These are phyloP conservation scores for Stenogyne calaminthoides DNA, from an alignment of 305 asterid species.

Conservation along the genomic window DNA sequence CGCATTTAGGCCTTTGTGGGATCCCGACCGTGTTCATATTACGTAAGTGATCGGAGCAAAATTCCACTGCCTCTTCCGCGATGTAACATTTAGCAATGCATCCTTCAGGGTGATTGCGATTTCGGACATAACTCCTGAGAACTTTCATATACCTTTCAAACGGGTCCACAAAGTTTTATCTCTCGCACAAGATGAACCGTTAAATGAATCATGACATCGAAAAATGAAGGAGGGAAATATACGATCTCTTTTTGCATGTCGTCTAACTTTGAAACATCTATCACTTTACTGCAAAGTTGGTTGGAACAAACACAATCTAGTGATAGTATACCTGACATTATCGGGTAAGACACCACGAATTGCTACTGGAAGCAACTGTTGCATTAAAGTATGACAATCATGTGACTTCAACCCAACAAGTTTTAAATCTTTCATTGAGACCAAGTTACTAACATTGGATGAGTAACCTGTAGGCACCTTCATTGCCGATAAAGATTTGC, in stretches of 20 bases:
- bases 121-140: background rate
- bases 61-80: too few relatives aligned
- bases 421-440: background rate
- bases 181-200: background rate
- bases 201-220: background rate
- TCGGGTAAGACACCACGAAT: background rate
- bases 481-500: background rate
- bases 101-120: background rate
- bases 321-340: background rate
- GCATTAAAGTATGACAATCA: background rate
- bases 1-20: too few relatives aligned
- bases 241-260: background rate
- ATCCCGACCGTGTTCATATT: too few relatives aligned
- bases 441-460: background rate
- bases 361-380: background rate
- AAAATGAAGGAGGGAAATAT: background rate
- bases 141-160: background rate
- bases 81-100: background rate
- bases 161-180: background rate
- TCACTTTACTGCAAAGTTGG: background rate
- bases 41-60: too few relatives aligned
- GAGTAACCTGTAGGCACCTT: constrained; percentile 11
- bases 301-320: background rate
- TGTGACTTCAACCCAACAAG: background rate
- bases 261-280: background rate